phyloP scores from a whole-genome alignment of 805 yeast genomes.

The Candida tibetensis region DNA sequence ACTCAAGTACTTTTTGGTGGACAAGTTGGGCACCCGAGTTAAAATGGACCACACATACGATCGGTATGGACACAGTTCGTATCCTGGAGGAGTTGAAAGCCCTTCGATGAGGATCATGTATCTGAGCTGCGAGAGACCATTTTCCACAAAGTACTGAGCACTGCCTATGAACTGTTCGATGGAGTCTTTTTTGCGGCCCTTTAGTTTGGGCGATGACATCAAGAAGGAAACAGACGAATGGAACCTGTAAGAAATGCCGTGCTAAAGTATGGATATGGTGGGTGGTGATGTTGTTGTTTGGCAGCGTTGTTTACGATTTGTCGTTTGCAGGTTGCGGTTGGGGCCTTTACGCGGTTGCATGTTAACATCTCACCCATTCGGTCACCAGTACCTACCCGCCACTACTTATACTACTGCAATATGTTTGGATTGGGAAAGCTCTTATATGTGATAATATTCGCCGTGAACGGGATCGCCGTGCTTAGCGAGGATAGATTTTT shows the following conservation, averaged over 20 bases:
- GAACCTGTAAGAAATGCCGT: too few species aligned
- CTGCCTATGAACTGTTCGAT: conserved; percentile 49
- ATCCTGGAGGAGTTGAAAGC: conserved; percentile 38
- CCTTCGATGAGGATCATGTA: conserved; percentile 40
- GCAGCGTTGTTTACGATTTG: not conserved
- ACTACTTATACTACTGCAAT: not conserved
- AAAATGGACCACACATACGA: conserved; percentile 80
- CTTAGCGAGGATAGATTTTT: conserved; percentile 78
- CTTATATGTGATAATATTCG: conserved; percentile 53
- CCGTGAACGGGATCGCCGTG: conserved; percentile 74
- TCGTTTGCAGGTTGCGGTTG: too few species aligned
- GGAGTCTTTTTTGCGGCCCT: conserved; percentile 49
- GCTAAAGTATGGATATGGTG: too few species aligned
- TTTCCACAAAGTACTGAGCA: conserved; percentile 44
- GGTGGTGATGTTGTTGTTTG: not conserved
- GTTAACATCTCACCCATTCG: too few species aligned
- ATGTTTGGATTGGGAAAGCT: conserved; percentile 64
- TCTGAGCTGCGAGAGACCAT: conserved; percentile 53
- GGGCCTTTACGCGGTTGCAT: too few species aligned
- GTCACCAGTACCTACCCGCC: not conserved
- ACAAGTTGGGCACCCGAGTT: conserved; percentile 57
- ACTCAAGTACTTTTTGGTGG: conserved; percentile 53
- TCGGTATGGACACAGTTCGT: conserved; percentile 63
- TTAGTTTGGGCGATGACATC: conserved; percentile 10
- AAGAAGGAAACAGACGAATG: too few species aligned